Evolutionary conservation across 106 monocot species (phyloP), one percentile per base, ranked within the genome.

Genomic region (Alisma plantagoaquatica): DNA sequence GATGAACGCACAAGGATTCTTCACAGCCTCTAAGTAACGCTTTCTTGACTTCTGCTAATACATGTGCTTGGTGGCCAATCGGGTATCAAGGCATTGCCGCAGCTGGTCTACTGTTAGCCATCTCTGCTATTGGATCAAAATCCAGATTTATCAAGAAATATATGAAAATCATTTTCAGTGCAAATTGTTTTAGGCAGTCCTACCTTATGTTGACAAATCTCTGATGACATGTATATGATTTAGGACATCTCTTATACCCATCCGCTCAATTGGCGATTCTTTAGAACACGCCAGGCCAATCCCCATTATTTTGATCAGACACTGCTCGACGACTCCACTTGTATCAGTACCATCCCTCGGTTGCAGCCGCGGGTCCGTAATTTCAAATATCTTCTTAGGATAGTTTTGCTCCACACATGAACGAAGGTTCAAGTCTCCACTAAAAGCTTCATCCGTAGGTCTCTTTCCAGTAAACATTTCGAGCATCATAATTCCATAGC

Each of bases 391-490:
- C 26, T 41, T 8, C 15, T 41, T 18, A 23, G 33, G 56, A 22
- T 38, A 41, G 19, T 23, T 29, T 2, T 10, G 22, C 33, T 41
- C 33, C 11, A 56, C 56, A 41, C 1, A 41, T 15, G 23, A 38
- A 21, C 23, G 20, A 21, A 56, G 38, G 11, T 41, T 56, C 3
- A 35, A 12, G 15, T 24, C 56, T 12, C 26, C 56, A 1, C 41
- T 41, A 22, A 56, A 56, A 1, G 14, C n/a, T 5, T 41, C 23
- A 21, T 41, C 56, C 23, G 56, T 56, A 3, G 56, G 56, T 38
- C 56, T 56, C 23, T 38, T 56, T 11, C 38, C 56, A 15, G 56
- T 38, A 14, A 56, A 41, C 56, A 56, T 56, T 29, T 56, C 56
- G 24, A 56, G 38, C 20, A 56, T 1, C 2, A 56, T 33, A 14